phyloP scores from a whole-genome alignment of 257 asterid genomes.

The Solanum chaucha region DNA sequence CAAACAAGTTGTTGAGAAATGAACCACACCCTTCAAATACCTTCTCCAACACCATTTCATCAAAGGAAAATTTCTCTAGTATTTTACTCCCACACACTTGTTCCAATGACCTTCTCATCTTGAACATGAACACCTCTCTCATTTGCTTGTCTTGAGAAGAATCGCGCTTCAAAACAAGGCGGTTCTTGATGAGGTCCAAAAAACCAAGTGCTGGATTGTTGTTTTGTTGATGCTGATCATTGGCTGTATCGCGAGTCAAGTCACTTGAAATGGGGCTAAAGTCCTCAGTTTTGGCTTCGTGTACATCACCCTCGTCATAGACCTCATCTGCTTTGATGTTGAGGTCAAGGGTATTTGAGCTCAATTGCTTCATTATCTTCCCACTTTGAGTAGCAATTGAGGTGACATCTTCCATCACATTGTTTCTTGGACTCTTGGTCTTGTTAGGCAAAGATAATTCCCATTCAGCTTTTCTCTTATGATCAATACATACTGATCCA shows the following conservation, averaged over 20 bases:
- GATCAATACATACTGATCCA: slow-evolving; percentile 10
- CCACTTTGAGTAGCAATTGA: slow-evolving; percentile 10
- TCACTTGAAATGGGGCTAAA: slow-evolving; percentile 34
- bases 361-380: slow-evolving; percentile 9
- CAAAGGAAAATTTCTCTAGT: slow-evolving; percentile 20
- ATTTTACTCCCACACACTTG: slow-evolving; percentile 13
- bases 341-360: slow-evolving; percentile 51
- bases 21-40: slow-evolving; percentile 29
- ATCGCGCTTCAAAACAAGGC: slow-evolving; percentile 22
- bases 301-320: background rate
- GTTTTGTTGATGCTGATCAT: slow-evolving; percentile 7
- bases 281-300: slow-evolving; percentile 8
- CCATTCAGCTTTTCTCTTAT: slow-evolving; percentile 51
- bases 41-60: slow-evolving; percentile 34
- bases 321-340: slow-evolving; percentile 47
- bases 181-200: slow-evolving; percentile 30
- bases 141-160: slow-evolving; percentile 18
- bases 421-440: slow-evolving; percentile 25
- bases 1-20: slow-evolving; percentile 40
- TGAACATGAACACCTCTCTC: slow-evolving; percentile 31
- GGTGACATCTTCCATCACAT: slow-evolving; percentile 20
- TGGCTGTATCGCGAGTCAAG: slow-evolving; percentile 16
- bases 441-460: slow-evolving; percentile 9
- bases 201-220: slow-evolving; percentile 11
- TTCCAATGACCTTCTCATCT: slow-evolving; percentile 16